Conservation (phyloP, 1,284 basidiomycete species). For the Malassezia psittaci region DNA sequence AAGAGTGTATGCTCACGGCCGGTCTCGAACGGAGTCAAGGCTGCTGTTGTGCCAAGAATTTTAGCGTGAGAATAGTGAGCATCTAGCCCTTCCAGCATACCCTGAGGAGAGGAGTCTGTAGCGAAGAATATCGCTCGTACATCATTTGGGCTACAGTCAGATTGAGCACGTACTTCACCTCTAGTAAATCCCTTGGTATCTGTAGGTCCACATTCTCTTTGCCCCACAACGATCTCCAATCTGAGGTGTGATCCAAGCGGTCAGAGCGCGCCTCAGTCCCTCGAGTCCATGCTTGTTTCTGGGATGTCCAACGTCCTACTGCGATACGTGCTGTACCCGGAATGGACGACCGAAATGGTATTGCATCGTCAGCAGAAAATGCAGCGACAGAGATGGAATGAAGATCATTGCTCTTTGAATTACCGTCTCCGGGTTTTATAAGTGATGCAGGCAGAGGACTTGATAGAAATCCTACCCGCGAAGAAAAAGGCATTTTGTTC, state of each 20-base stretch:
- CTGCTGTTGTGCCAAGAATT: constrained; percentile 61
- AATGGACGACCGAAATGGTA: constrained; percentile 32
- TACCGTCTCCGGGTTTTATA: constrained; percentile 8
- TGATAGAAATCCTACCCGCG: constrained; percentile 26
- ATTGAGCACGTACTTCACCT: constrained; percentile 36
- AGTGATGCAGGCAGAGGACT: constrained; percentile 24
- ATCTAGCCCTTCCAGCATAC: constrained; percentile 54
- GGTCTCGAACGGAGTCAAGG: constrained; percentile 75
- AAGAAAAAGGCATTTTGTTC: constrained; percentile 14
- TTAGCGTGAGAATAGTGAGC: constrained; percentile 52
- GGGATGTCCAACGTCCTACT: constrained; percentile 31
- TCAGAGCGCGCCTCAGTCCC: constrained; percentile 23
- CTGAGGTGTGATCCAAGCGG: constrained; percentile 18
- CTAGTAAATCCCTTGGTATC: constrained; percentile 18
- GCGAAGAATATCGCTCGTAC: constrained; percentile 55
- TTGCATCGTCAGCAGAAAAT: constrained; percentile 22
- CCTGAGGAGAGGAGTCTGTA: constrained; percentile 58
- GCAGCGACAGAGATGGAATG: constrained; percentile 28
- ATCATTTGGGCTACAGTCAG: neutral
- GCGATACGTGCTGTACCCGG: constrained; percentile 25
- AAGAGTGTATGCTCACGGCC: constrained; percentile 67
- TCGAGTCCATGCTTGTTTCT: constrained; percentile 29
- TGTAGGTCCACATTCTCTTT: constrained; percentile 30
- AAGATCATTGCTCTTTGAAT: constrained; percentile 16
- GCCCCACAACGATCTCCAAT: constrained; percentile 38